Evolutionary conservation across 164 flowering plant genomes (phyloP).

Genomic region (Nymphaea colorata): DNA sequence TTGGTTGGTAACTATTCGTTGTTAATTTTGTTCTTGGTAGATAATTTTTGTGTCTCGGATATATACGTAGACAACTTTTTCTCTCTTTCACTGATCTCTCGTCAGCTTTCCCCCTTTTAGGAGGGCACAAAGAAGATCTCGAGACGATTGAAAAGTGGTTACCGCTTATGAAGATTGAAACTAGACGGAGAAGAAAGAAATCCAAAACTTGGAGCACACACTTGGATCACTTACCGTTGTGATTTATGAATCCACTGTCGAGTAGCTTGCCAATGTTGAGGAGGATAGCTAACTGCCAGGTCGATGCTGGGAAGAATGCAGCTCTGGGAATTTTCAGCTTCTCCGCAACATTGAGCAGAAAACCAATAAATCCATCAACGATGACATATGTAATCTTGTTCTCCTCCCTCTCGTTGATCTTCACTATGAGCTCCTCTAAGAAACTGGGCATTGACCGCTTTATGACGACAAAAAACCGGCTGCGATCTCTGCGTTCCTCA

Average conservation of each 20-base stretch:
- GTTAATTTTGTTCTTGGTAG: no score
- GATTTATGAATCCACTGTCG: slow-evolving; percentile 4
- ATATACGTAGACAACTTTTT: no score
- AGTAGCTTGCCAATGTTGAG: slow-evolving; percentile 8
- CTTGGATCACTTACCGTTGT: slow-evolving; percentile 5
- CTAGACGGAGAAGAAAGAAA: neutral
- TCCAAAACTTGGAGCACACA: neutral
- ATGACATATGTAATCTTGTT: slow-evolving; percentile 8
- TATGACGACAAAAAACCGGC: neutral
- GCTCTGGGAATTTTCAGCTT: slow-evolving; percentile 10
- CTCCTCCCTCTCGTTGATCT: slow-evolving; percentile 1
- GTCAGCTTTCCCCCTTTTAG: no score
- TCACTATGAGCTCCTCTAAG: slow-evolving; percentile 8
- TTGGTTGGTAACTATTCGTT: no score
- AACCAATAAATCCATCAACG: slow-evolving; percentile 5
- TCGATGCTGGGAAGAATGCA: slow-evolving; percentile 6
- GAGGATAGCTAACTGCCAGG: neutral
- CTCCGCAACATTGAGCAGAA: slow-evolving; percentile 6
- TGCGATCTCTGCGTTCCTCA: slow-evolving; percentile 7
- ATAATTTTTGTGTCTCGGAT: no score
- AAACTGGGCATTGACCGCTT: neutral
- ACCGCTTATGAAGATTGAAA: no score
- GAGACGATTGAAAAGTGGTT: no score
- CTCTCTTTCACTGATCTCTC: neutral
- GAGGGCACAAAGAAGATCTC: no score